Evolutionary conservation across 495 filamentous ascomycete species (phyloP).

Genomic region (Cercophora newfieldiana): DNA sequence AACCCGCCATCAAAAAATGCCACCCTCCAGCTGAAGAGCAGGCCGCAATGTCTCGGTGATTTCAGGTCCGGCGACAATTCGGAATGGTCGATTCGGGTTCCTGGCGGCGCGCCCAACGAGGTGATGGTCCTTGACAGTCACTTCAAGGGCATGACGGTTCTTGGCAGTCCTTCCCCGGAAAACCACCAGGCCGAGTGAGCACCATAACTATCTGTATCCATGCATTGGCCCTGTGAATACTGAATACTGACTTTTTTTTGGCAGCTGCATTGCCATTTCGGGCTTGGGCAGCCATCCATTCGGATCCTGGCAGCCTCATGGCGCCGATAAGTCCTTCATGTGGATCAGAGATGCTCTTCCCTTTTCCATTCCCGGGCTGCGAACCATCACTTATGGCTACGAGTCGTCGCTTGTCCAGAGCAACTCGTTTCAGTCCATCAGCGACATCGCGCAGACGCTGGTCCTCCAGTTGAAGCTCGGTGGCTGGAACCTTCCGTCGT

Average conservation of each 20-base stretch:
- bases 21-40: not conserved
- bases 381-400: constrained; percentile 34
- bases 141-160: not conserved
- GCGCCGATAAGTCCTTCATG: constrained; percentile 11
- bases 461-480: constrained; percentile 8
- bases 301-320: constrained; percentile 23
- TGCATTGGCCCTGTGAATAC: too few species aligned
- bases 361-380: constrained; percentile 20
- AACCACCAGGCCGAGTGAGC: not conserved
- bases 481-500: constrained; percentile 13
- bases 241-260: too few species aligned
- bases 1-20: not conserved
- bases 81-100: not conserved
- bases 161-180: not conserved
- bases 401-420: constrained; percentile 18
- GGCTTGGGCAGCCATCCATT: constrained; percentile 24
- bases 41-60: not conserved
- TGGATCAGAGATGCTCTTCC: constrained; percentile 41
- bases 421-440: constrained; percentile 24
- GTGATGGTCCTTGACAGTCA: not conserved
- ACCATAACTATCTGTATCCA: too few species aligned
- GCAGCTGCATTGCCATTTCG: constrained; percentile 24
- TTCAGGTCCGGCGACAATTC: not conserved
- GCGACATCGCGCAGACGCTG: constrained; percentile 10
- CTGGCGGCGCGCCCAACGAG: too few species aligned